Percentiles rank a stretch among this genome's conserved stretches.
Evolutionary conservation across 2,329 filamentous ascomycete species (phyloP).

Genomic region (Alternaria ventricosa): DNA sequence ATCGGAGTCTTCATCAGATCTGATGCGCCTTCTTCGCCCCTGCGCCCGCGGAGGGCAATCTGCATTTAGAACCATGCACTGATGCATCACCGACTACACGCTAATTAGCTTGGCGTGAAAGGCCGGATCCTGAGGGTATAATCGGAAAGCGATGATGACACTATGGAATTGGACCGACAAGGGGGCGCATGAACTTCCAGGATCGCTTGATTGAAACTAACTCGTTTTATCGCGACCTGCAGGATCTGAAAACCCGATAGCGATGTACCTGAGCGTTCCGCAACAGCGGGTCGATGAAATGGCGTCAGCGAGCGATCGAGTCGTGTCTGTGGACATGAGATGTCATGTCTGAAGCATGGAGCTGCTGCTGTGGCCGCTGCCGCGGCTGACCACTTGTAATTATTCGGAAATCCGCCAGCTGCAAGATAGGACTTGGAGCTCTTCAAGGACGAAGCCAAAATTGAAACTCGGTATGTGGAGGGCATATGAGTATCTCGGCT

Average conservation of each 20-base stretch:
- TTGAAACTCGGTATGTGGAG: background rate
- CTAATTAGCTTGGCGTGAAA: constrained; percentile 3
- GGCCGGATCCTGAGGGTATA: background rate
- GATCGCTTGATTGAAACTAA: constrained; percentile 7
- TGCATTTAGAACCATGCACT: background rate
- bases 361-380: background rate
- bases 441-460: background rate
- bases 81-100: constrained; percentile 11
- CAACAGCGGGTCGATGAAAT: constrained; percentile 1
- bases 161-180: constrained; percentile 2
- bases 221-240: constrained; percentile 2
- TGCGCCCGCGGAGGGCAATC: background rate
- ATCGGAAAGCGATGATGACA: constrained; percentile 9
- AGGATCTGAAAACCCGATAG: constrained; percentile 15
- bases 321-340: background rate
- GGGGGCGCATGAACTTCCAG: constrained; percentile 5
- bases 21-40: constrained; percentile 1
- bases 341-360: background rate
- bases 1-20: constrained; percentile 3
- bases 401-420: background rate
- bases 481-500: background rate
- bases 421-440: background rate
- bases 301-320: background rate
- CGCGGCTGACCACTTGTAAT: background rate
- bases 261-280: constrained; percentile 13